Percentiles rank a stretch among this genome's conserved stretches.
These are phyloP conservation scores for Cutaneotrichosporon sp. DNA, from an alignment of 1,284 basidiomycete genomes.

Conservation along the genomic window DNA sequence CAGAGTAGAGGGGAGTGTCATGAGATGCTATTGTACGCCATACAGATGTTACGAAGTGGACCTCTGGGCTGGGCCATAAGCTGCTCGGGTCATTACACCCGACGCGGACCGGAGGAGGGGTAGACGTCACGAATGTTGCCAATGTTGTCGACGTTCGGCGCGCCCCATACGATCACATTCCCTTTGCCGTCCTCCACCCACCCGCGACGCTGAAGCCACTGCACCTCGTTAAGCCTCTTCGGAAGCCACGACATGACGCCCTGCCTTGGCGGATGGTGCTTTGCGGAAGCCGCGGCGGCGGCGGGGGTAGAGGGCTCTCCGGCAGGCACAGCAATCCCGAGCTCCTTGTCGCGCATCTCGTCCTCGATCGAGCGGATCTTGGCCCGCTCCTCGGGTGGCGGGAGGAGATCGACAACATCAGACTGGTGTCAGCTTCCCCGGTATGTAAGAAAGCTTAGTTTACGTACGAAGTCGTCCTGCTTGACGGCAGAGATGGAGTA, in stretches of 20 bases:
- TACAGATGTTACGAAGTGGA: conserved; percentile 8
- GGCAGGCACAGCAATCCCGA: not conserved
- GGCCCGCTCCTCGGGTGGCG: conserved; percentile 39
- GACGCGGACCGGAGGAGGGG: conserved; percentile 1
- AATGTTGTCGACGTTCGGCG: conserved; percentile 34
- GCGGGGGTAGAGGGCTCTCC: not conserved
- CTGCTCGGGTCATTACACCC: not conserved
- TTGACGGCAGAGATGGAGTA: conserved; percentile 92
- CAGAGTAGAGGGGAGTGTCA: conserved; percentile 16
- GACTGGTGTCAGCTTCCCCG: conserved; percentile 38
- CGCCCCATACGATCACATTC: conserved; percentile 40
- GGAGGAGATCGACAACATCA: conserved; percentile 47
- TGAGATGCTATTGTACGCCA: conserved; percentile 19
- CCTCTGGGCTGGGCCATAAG: not conserved
- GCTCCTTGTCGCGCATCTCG: conserved; percentile 35
- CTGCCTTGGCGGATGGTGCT: not conserved
- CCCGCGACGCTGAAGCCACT: conserved; percentile 33
- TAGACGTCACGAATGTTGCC: conserved; percentile 24
- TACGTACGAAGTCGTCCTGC: conserved; percentile 76
- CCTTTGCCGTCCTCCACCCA: conserved; percentile 30
- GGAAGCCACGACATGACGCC: conserved; percentile 17
- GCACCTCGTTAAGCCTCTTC: conserved; percentile 30
- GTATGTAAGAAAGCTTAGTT: too few species aligned
- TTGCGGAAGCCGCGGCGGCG: not conserved
- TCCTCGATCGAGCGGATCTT: conserved; percentile 46